phyloP scores from a whole-genome alignment of 345 rosid genomes.

The Aquilaria yunnanensis region DNA sequence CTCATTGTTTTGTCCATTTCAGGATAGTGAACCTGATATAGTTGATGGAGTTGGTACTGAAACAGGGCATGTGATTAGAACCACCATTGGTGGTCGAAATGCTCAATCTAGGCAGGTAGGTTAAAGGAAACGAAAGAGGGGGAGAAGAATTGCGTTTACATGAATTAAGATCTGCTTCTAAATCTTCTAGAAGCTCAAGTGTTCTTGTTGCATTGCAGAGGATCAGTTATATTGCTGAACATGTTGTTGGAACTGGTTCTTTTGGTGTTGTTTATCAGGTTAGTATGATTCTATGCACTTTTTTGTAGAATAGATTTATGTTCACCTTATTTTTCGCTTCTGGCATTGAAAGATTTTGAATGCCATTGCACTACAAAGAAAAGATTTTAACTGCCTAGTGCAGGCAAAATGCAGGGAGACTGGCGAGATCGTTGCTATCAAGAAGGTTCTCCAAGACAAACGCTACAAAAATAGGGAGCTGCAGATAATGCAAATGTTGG shows the following conservation, averaged over 20 bases:
- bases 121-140: neutral
- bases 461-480: constrained; percentile 93
- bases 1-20: constrained; percentile 17
- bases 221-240: constrained; percentile 82
- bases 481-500: constrained; percentile 94
- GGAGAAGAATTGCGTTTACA: too few relatives aligned
- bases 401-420: constrained; percentile 98
- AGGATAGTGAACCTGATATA: constrained; percentile 85
- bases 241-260: constrained; percentile 94
- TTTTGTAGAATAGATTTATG: constrained; percentile 7
- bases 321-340: neutral
- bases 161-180: too few relatives aligned
- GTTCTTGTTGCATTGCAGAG: constrained; percentile 40
- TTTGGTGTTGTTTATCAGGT: constrained; percentile 92
- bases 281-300: constrained; percentile 17
- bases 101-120: constrained; percentile 84
- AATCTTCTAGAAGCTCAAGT: too few relatives aligned
- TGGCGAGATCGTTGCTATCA: constrained; percentile 89
- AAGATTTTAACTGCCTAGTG: constrained; percentile 22
- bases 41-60: constrained; percentile 78
- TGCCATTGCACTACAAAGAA: constrained; percentile 4
- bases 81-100: constrained; percentile 74
- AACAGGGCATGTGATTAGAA: constrained; percentile 77
- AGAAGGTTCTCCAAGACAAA: constrained; percentile 94
- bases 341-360: too few relatives aligned